phyloP scores from a whole-genome alignment of 441 rosid species.

The Erysimum cheiri region DNA sequence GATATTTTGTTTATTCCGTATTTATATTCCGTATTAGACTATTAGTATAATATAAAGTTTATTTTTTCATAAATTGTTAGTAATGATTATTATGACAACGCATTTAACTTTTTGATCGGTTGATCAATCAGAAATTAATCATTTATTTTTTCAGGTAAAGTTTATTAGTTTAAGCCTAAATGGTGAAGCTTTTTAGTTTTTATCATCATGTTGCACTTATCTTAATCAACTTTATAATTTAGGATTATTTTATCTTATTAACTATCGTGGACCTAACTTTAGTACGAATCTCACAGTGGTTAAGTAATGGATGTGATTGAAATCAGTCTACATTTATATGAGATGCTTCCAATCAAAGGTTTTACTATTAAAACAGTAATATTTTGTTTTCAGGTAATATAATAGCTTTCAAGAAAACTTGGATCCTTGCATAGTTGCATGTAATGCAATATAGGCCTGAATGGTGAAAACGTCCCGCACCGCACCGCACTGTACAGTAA shows the following conservation, averaged over 20 bases:
- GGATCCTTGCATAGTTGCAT: too few species aligned
- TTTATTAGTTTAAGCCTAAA: constrained; percentile 15
- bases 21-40: too few species aligned
- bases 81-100: constrained; percentile 22
- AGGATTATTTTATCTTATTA: constrained; percentile 6
- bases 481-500: too few species aligned
- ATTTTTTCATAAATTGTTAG: neutral
- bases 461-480: too few species aligned
- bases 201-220: constrained; percentile 11
- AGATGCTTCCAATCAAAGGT: neutral
- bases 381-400: neutral
- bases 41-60: constrained; percentile 10
- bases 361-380: constrained; percentile 1
- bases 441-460: too few species aligned
- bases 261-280: constrained; percentile 7
- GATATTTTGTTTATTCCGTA: constrained; percentile 23
- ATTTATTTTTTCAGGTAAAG: constrained; percentile 33
- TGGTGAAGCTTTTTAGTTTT: constrained; percentile 39
- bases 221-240: constrained; percentile 11
- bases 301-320: neutral
- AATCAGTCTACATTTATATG: neutral
- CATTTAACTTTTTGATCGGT: constrained; percentile 35
- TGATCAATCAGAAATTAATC: constrained; percentile 46
- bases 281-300: neutral
- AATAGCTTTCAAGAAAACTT: neutral